phyloP scores from a whole-genome alignment of 1,284 basidiomycete genomes.

The Rhodotorula sp. region DNA sequence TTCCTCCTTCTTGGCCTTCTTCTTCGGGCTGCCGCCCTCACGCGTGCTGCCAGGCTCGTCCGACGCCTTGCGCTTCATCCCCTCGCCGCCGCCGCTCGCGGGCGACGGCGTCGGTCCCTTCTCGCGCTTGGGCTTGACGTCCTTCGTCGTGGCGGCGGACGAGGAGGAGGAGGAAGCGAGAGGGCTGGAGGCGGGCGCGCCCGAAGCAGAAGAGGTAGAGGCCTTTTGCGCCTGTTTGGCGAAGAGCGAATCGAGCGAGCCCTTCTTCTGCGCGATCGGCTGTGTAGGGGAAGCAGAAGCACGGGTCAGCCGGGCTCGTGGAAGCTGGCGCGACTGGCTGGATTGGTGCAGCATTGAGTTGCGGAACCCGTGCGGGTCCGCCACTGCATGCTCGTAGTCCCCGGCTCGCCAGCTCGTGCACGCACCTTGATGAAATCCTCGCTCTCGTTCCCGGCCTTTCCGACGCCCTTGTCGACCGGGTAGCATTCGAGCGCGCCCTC shows the following conservation, averaged over 20 bases:
- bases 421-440: conserved; percentile 65
- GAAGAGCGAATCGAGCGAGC: conserved; percentile 26
- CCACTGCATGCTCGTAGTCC: background rate
- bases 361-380: background rate
- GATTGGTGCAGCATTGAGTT: too few species aligned
- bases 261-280: conserved; percentile 28
- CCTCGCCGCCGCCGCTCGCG: background rate
- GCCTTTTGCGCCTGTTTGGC: conserved; percentile 17
- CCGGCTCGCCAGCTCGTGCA: background rate
- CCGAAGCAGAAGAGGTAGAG: background rate
- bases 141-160: background rate
- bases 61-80: too few species aligned
- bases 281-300: background rate
- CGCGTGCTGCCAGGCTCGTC: background rate
- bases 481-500: conserved; percentile 73
- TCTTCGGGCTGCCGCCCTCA: too few species aligned
- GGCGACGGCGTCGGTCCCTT: background rate
- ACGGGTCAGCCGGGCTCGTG: too few species aligned
- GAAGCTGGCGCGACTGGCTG: too few species aligned
- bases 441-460: conserved; percentile 83
- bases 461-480: conserved; percentile 84
- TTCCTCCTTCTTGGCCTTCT: background rate
- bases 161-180: background rate
- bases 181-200: background rate
- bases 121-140: background rate